Conservation (phyloP, 768 basidiomycete genomes). For the Lentinula aciculospora region DNA sequence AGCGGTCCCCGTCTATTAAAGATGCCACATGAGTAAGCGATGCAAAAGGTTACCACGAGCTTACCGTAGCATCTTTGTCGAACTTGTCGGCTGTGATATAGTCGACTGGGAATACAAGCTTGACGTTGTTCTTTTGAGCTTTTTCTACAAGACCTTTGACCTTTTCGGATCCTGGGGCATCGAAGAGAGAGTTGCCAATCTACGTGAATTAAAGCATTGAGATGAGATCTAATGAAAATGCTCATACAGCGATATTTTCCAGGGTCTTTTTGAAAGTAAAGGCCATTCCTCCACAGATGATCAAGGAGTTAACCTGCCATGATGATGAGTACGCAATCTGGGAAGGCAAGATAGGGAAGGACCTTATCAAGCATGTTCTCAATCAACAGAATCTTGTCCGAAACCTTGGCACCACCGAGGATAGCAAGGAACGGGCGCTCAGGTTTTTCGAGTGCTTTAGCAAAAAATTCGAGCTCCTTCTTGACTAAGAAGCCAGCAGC, state of each 20-base stretch:
- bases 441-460: conserved; percentile 92
- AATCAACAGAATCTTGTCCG: conserved; percentile 98
- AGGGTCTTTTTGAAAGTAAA: conserved; percentile 98
- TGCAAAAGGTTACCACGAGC: conserved; percentile 12
- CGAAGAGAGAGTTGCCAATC: conserved; percentile 96
- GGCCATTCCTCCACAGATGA: conserved; percentile 97
- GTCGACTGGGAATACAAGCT: conserved; percentile 94
- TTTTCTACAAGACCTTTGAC: conserved; percentile 82
- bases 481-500: conserved; percentile 97
- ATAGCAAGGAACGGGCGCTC: conserved; percentile 97
- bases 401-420: conserved; percentile 97
- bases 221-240: background rate
- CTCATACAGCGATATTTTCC: conserved; percentile 63
- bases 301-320: conserved; percentile 82
- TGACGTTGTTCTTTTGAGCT: conserved; percentile 87
- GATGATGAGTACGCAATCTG: background rate
- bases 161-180: conserved; percentile 82
- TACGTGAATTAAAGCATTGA: conserved; percentile 20
- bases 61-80: conserved; percentile 81
- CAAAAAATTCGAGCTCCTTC: conserved; percentile 98
- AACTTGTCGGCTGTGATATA: conserved; percentile 95
- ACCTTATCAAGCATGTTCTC: conserved; percentile 99
- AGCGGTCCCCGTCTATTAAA: conserved; percentile 57
- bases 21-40: background rate
- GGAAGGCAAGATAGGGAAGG: conserved; percentile 9